Evolutionary conservation across 306 rosid genomes (phyloP), one percentile per base, ranked within the genome.

Genomic region (Rubus idaeus): DNA sequence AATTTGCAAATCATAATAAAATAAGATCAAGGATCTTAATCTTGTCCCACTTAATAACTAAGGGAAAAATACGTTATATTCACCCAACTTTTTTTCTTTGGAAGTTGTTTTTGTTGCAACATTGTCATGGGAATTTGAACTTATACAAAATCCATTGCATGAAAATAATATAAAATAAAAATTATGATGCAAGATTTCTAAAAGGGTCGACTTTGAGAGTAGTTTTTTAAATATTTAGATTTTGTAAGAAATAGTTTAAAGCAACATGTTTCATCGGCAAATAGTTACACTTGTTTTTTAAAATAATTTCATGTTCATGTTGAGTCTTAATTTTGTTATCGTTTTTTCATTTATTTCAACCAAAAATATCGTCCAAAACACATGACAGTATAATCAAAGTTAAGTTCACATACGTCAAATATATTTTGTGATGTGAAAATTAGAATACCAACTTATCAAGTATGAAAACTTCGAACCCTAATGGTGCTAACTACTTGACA

Each of bases 401-500:
- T 30, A 2, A 30, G 35, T 30, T 30, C 1, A 30, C 35, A 30
- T 30, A 30, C 1, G 2, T 2, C 35, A 30, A 30, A 30, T 30
- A 30, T 30, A 30, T 30, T 30, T 30, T n/a, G 5, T 56, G 37
- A 20, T 21, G 63, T 3, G 4, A 10, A 23, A 57, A 57, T 57
- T 6, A 35, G 20, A 10, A 5, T 44, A 71, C 18, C 37, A 21
- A 5, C 57, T 70, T n/a, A 23, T 40, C 5, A 10, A 9, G 65
- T 60, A 41, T 26, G 40, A 60, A 26, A 26, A 26, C 40, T 21
- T 2, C 6, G 30, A 10, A 21, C 9, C 6, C 63, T 1, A 30
- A 30, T 30, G 35, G 35, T 12, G 52, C 45, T 37, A 47, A 63
- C 74, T 20, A 51, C 69, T 77, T 71, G 50, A 73, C 67, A 77